A percentile compares a stretch with the other conserved stretches of the same genome.
Evolutionary conservation across 176 grass and related monocot genomes (phyloP).

Genomic region (Rhynchospora breviuscula): DNA sequence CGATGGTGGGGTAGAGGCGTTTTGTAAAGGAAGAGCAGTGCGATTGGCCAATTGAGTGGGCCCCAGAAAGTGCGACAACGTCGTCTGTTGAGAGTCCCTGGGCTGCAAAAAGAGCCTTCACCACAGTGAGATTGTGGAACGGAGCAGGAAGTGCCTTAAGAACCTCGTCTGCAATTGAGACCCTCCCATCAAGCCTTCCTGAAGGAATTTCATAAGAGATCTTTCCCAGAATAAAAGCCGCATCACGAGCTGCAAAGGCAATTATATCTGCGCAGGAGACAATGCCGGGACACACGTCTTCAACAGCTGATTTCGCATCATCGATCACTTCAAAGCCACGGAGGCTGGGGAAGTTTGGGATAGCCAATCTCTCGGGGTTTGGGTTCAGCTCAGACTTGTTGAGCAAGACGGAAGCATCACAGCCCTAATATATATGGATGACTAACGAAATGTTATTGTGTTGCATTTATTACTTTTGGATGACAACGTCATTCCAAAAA

Average conservation of each 20-base stretch:
- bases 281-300: neutral
- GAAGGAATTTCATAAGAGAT: neutral
- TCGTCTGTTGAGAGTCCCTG: conserved; percentile 17
- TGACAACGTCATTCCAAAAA: neutral
- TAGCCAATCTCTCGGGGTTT: conserved; percentile 2
- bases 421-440: neutral
- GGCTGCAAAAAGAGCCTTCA: neutral
- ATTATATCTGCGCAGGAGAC: conserved; percentile 10
- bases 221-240: conserved; percentile 5
- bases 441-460: neutral
- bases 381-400: neutral
- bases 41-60: conserved; percentile 27
- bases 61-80: conserved; percentile 22
- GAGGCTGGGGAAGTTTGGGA: conserved; percentile 11
- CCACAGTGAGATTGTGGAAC: neutral
- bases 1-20: neutral
- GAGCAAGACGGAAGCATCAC: conserved; percentile 13
- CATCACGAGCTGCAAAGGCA: conserved; percentile 14
- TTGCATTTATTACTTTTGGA: neutral
- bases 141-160: neutral
- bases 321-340: conserved; percentile 13
- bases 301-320: neutral
- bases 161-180: neutral
- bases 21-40: conserved; percentile 26
- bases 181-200: neutral